phyloP scores from a whole-genome alignment of 2,329 filamentous ascomycete genomes.

The Fusarium sambucinum region DNA sequence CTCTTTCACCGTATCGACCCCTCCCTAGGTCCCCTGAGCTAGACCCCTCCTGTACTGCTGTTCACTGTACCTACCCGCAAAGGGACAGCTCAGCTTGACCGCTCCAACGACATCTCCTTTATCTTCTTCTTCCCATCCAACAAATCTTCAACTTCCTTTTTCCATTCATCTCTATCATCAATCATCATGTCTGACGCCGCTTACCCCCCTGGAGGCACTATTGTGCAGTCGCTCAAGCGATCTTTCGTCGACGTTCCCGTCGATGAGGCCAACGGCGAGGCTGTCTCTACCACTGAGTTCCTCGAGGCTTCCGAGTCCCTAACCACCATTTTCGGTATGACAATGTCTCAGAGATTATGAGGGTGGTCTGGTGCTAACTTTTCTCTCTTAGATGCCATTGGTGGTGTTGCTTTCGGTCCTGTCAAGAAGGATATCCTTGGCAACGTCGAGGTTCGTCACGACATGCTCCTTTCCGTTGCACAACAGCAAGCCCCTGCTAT shows the following conservation, averaged over 20 bases:
- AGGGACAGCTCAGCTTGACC: conserved; percentile 47
- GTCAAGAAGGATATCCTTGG: conserved; percentile 92
- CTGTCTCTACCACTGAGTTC: conserved; percentile 86
- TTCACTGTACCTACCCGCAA: conserved; percentile 35
- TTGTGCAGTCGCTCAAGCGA: conserved; percentile 85
- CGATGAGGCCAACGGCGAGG: conserved; percentile 78
- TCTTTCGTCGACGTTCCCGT: conserved; percentile 88
- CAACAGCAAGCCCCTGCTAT: not conserved
- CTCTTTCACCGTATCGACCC: conserved; percentile 44
- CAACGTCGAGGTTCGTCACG: conserved; percentile 82
- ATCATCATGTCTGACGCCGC: conserved; percentile 63
- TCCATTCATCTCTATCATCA: conserved; percentile 18
- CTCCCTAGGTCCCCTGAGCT: conserved; percentile 40
- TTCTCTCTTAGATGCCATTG: conserved; percentile 66
- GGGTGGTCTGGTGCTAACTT: conserved; percentile 19
- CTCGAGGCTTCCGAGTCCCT: conserved; percentile 91
- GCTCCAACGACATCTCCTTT: conserved; percentile 42
- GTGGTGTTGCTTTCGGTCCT: conserved; percentile 82
- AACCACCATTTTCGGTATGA: conserved; percentile 83
- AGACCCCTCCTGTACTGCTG: conserved; percentile 41
- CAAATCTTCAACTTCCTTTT: conserved; percentile 15
- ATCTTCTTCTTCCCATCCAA: conserved; percentile 27
- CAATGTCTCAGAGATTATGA: not conserved
- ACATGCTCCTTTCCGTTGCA: conserved; percentile 2
- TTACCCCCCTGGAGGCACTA: conserved; percentile 76